Base-by-base conservation (phyloP, 2,329 filamentous ascomycete genomes). In the Fragosphaeria purpurea region DNA sequence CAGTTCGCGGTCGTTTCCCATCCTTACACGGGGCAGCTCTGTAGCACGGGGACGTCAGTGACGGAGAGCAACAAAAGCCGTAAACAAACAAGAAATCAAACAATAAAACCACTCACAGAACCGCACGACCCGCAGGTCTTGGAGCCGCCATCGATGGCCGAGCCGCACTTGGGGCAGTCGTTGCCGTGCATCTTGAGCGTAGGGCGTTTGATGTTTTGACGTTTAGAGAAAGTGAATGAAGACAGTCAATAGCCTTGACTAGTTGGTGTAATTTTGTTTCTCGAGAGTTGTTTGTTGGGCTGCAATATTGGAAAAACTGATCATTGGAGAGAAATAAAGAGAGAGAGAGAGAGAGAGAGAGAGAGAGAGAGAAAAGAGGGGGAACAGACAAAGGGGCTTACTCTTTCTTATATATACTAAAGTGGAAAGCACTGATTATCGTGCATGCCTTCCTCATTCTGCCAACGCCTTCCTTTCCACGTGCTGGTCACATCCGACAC, bases 51-150 rank as follows among this genome's bases (percentile, higher is more conserved):
- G 22, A 22, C 22, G 22, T 22, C 22, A 22, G 22, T 22, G 22
- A 22, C 22, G 22, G 22, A 22, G 22, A 22, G 22, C 22, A 22
- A 22, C 22, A 3, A 22, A 22, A 3, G 22, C 22, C 22, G 7
- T 37, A 11, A 11, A 7, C 11, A 37, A 7, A 11, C 35, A 37
- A 37, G 35, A 11, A 11, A 2, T 10, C 6, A 39, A 39, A 12
- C 2, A 22, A 13, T 22, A 42, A 5, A 22, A 30, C 37, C 37
- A 70, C 77, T 60, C 70, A 81, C 77, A 60, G 77, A 75, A 50
- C 77, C 77, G 67, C 77, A 81, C 52, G 70, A 67, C 52, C 61
- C 59, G 69, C 77, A 81, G 54, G 69, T 71, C 75, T 81, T 81
- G 67, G 59, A 58, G 41, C 60, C 58, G 58, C 68, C 68, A 44